These are phyloP conservation scores for Dacryopinax spathularia DNA, from an alignment of 768 basidiomycete species.

Conservation along the genomic window DNA sequence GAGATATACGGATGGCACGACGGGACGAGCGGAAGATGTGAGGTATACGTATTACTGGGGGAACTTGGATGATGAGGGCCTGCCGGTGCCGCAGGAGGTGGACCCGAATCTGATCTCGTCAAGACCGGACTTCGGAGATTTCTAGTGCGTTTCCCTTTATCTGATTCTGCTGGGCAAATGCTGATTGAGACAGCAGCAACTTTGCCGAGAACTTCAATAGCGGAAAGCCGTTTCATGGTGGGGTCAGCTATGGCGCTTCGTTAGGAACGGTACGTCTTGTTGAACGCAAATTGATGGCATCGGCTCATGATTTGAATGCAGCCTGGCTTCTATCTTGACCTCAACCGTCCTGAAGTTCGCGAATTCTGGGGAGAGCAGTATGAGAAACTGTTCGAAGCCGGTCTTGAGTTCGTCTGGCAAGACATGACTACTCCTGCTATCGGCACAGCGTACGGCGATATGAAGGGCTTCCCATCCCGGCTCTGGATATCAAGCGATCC, in stretches of 20 bases:
- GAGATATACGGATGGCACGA: background rate
- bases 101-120: background rate
- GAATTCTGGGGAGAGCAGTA: background rate
- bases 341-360: background rate
- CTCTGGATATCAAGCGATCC: background rate
- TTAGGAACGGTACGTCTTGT: background rate
- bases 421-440: constrained; percentile 1
- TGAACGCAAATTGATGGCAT: background rate
- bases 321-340: background rate
- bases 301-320: too few relatives aligned
- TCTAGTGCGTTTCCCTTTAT: background rate
- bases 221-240: background rate
- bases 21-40: background rate
- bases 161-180: background rate
- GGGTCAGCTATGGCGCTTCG: background rate
- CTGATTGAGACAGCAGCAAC: background rate
- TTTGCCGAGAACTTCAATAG: background rate
- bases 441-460: background rate
- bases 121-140: background rate
- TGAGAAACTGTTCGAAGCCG: constrained; percentile 1
- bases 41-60: background rate
- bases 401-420: constrained; percentile 1
- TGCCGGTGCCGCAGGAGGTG: background rate
- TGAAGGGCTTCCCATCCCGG: background rate
- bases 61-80: background rate